These are phyloP conservation scores for Rauvolfia tetraphylla DNA, from an alignment of 257 asterid genomes.

Conservation along the genomic window DNA sequence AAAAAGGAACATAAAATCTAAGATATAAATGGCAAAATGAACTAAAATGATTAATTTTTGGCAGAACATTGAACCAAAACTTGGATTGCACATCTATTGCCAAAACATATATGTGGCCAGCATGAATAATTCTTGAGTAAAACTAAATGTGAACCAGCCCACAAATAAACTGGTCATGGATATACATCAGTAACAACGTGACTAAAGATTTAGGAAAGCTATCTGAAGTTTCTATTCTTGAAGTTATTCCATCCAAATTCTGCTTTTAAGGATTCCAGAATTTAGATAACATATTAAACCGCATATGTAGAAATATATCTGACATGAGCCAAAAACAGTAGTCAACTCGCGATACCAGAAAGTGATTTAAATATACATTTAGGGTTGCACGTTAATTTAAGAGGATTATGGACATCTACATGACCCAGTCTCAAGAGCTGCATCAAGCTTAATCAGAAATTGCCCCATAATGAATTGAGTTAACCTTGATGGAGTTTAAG, in stretches of 20 bases:
- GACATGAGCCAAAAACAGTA: not conserved
- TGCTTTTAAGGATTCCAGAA: not conserved
- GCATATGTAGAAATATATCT: not conserved
- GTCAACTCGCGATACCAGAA: not conserved
- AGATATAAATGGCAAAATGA: not conserved
- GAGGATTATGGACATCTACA: not conserved
- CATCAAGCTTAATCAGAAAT: not conserved
- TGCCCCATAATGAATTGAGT: not conserved
- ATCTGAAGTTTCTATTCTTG: not conserved
- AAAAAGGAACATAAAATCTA: not conserved
- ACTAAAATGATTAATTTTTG: not conserved
- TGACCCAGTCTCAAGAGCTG: not conserved
- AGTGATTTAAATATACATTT: not conserved
- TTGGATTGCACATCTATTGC: not conserved
- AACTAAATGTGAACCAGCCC: not conserved
- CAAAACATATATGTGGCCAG: not conserved
- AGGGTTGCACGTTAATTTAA: not conserved
- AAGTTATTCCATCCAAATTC: not conserved
- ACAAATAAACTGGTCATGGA: not conserved
- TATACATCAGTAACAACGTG: not conserved
- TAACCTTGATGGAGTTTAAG: not conserved
- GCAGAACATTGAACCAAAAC: not conserved
- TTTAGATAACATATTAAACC: not conserved
- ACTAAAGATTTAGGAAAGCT: not conserved
- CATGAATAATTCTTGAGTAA: not conserved